A percentile compares a stretch with the other conserved stretches of the same genome.
Conservation (phyloP, 805 yeast genomes). For the Blastobotrys muscicola region DNA sequence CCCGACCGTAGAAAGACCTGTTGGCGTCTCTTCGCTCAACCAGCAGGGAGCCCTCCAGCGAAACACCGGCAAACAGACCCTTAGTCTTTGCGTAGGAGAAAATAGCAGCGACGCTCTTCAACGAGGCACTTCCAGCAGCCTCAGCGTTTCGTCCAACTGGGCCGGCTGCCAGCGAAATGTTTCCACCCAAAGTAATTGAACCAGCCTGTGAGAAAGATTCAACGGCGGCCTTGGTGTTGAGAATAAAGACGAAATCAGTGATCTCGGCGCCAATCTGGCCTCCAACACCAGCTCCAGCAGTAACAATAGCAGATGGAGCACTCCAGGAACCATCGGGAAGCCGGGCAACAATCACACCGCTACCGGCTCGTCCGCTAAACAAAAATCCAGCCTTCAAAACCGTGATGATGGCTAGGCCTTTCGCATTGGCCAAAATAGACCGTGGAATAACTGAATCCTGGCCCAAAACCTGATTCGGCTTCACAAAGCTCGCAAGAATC, state of each 20-base stretch:
- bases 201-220: constrained; percentile 91
- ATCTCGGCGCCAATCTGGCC: constrained; percentile 95
- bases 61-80: constrained; percentile 95
- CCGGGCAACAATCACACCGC: constrained; percentile 90
- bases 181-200: constrained; percentile 90
- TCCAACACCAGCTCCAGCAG: constrained; percentile 99
- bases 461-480: constrained; percentile 89
- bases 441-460: constrained; percentile 87
- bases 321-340: constrained; percentile 96
- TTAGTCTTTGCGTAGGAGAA: constrained; percentile 92
- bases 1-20: constrained; percentile 84
- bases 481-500: constrained; percentile 77
- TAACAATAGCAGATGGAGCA: constrained; percentile 89
- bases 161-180: constrained; percentile 92
- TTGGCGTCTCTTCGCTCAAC: constrained; percentile 97
- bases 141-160: constrained; percentile 97
- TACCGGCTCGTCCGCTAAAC: constrained; percentile 95
- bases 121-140: constrained; percentile 90
- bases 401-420: constrained; percentile 84
- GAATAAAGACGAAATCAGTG: constrained; percentile 90
- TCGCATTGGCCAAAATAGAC: constrained; percentile 73
- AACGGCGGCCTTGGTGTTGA: constrained; percentile 81
- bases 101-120: constrained; percentile 79
- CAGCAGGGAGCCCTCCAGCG: constrained; percentile 91
- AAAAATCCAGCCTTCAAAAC: constrained; percentile 96